A percentile compares a stretch with the other conserved stretches of the same genome.
Evolutionary conservation across 2,329 filamentous ascomycete genomes (phyloP).

Genomic region (Metarhizium sp.): DNA sequence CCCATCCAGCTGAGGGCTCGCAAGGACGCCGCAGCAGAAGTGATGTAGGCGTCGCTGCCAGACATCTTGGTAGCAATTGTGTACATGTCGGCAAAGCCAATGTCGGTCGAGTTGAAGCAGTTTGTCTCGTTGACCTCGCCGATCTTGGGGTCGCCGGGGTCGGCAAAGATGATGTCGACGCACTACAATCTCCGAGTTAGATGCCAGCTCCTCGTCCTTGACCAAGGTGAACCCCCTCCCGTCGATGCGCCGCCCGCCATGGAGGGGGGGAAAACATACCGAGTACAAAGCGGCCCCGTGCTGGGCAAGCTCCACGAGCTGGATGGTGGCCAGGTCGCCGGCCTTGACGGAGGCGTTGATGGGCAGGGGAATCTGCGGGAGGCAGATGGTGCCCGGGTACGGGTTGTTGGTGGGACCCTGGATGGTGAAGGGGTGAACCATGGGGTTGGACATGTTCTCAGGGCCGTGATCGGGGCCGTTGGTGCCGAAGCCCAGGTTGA

Average conservation of each 20-base stretch:
- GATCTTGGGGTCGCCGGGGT: conserved; percentile 59
- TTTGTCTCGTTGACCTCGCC: conserved; percentile 67
- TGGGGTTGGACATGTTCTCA: conserved; percentile 76
- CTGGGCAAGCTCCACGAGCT: conserved; percentile 72
- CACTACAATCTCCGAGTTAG: conserved; percentile 47
- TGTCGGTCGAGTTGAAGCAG: conserved; percentile 78
- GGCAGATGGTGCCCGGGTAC: conserved; percentile 82
- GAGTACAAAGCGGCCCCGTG: conserved; percentile 80
- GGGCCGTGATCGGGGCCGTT: conserved; percentile 56
- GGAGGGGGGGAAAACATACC: conserved; percentile 36
- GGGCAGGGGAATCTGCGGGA: conserved; percentile 83
- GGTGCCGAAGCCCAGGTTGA: conserved; percentile 83
- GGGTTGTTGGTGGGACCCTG: conserved; percentile 70
- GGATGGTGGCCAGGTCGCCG: conserved; percentile 87
- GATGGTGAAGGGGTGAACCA: conserved; percentile 75
- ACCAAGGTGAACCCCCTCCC: background rate
- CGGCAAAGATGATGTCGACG: conserved; percentile 87
- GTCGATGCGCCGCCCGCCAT: too few relatives aligned
- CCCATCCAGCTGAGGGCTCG: conserved; percentile 21
- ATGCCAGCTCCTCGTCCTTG: background rate
- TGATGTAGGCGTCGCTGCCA: conserved; percentile 22
- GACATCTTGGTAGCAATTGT: conserved; percentile 45
- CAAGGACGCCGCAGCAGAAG: conserved; percentile 17
- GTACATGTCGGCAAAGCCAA: conserved; percentile 72
- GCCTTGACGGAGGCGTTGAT: conserved; percentile 57